Evolutionary conservation across 768 basidiomycete species (phyloP), one percentile per base, ranked within the genome.

Genomic region (Lactarius pseudohatsudake): DNA sequence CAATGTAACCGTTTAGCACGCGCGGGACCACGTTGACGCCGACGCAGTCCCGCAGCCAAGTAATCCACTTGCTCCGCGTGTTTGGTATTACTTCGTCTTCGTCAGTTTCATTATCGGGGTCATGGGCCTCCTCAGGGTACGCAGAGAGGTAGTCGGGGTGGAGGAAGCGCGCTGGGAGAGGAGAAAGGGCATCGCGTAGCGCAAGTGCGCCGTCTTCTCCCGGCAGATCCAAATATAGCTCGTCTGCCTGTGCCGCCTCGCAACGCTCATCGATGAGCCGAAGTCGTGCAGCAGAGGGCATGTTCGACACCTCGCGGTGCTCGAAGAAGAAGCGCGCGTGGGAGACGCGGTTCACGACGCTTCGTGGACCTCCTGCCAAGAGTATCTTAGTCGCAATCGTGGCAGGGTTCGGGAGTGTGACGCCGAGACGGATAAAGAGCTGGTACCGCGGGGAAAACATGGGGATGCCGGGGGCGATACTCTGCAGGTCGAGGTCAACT

Each of bases 251-350:
- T 13, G 53, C 58, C 3, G 15, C 11, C 34, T 13, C n/a, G 2
- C 59, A 57, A 7, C 16, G 54, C 53, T 68, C 66, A 55, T 69
- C 66, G 22, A 28, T 54, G 2, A 69, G 57, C 28, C 62, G 57
- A 45, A 69, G 65, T 18, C 62, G 40, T 30, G 57, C 32, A 20
- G 66, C 50, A 32, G 53, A 28, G 0, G 66, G 68, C 61, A 69
- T 67, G 1, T 38, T 55, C 15, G 8, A 10, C 11, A n/a, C 43
- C 20, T 2, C 13, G 26, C 68, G 66, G 34, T 69, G 34, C n/a
- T 68, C 68, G 38, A 69, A 69, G 62, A 69, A 69, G 58, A 69
- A 69, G 36, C 66, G 50, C 3, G 68, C 68, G 20, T 69, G 62
- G 20, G 32, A 9, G 26, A 69, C 13, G 8, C 61, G 62, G 9